Evolutionary conservation across 2,329 filamentous ascomycete genomes (phyloP), one percentile per base, ranked within the genome.

Genomic region (Tolypocladium cylindrosporum): DNA sequence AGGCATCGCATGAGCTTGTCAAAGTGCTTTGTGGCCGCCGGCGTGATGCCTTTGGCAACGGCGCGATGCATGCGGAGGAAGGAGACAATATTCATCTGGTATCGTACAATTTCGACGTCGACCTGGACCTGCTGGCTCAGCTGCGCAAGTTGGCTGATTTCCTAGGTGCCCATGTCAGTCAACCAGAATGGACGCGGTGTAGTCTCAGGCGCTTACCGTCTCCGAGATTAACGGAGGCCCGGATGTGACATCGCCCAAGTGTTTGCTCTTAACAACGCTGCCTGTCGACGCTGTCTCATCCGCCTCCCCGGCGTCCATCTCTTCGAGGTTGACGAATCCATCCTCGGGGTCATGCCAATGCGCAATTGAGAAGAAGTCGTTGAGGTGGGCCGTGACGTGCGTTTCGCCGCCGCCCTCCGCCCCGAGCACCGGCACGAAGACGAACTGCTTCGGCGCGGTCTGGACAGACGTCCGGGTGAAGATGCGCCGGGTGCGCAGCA

Each of bases 1-100:
- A 99, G 82, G 55, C 85, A 87, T 74, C 79, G 84, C 62, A 84
- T 77, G 51, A 96, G 77, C 61, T 80, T 78, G 50, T 83, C 80
- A 58, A 97, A 86, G 67, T 96, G 87, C 54, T 84, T 83, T 1
- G 91, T 96, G 1, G 91, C 90, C 43, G 81, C 74, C 0, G 93
- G 87, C 14, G 90, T 88, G 55, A 96, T 82, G 48, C 91, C 90
- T 16, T 87, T 84, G 21, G 82, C 83, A 34, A 97, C 89, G 54
- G 90, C 92, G 56, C 93, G 87, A 72, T 96, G 92, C 70, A 95
- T 82, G 36, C 94, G 87, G 63, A 97, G 79, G 69, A 96, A 97
- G 3, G 91, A 84, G 55, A 93, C 77, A 42, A 97, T 84, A 72
- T 97, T 93, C 77, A 93, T 87, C 59, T 93, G 81, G 71, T 97